These are phyloP conservation scores for Hebeloma cylindrosporum DNA, from an alignment of 768 basidiomycete species.

Conservation along the genomic window DNA sequence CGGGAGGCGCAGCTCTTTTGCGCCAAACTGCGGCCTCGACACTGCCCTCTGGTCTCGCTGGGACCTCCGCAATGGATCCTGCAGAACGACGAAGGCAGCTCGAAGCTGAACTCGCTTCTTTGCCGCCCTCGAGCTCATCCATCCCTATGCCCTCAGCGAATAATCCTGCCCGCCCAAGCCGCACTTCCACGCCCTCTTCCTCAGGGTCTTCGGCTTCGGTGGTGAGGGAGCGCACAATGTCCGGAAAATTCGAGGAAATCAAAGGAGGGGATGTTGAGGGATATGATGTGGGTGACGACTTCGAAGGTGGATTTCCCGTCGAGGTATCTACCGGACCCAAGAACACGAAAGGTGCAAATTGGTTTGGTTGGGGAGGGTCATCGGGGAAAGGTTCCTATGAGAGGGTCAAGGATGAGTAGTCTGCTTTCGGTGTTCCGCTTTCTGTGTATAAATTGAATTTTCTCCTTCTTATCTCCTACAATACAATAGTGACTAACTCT, in stretches of 20 bases:
- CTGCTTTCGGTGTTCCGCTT: no score
- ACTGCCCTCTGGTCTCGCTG: constrained; percentile 26
- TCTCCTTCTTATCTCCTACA: no score
- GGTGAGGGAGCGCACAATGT: constrained; percentile 46
- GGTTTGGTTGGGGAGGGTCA: constrained; percentile 53
- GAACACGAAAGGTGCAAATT: constrained; percentile 37
- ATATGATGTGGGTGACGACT: background rate
- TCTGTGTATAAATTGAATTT: no score
- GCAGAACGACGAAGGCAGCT: constrained; percentile 45
- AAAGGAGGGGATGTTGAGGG: constrained; percentile 66
- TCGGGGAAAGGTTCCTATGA: constrained; percentile 41
- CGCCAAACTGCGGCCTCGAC: constrained; percentile 49
- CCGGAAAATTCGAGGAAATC: constrained; percentile 63
- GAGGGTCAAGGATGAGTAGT: constrained; percentile 50
- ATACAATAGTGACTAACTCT: no score
- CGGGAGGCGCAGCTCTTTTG: constrained; percentile 64
- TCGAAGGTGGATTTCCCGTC: constrained; percentile 12
- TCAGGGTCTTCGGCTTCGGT: constrained; percentile 20
- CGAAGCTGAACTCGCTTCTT: constrained; percentile 53
- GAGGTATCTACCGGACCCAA: constrained; percentile 11
- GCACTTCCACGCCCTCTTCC: constrained; percentile 16
- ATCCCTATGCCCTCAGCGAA: constrained; percentile 34
- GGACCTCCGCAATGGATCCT: constrained; percentile 8
- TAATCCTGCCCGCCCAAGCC: constrained; percentile 22
- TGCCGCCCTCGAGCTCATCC: constrained; percentile 22